Evolutionary conservation across 169 alveolate species (phyloP), one percentile per base, ranked within the genome.

Genomic region (Plasmodium knowlesi): DNA sequence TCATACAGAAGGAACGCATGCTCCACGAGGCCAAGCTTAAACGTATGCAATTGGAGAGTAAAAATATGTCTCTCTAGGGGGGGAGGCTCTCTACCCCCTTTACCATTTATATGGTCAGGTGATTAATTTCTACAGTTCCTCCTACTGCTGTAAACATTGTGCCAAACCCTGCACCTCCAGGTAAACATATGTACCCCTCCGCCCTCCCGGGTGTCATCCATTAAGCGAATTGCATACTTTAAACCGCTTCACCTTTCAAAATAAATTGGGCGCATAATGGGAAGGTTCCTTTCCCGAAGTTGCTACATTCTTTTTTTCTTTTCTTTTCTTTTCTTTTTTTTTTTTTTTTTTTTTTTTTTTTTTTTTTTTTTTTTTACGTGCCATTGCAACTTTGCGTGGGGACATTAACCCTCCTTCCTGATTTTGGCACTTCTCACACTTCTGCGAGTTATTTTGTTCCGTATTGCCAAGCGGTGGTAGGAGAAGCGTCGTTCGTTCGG

Each of bases 1-100:
- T 92, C 76, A 92, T 92, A 32, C 95, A 92, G 57, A 92, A 92
- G 28, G 95, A 92, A 28, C 41, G 95, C 5, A 92, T 92, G 95
- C 82, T 92, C 10, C 95, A 92, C 54, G 95, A 92, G 34, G 95
- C 95, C 34, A 92, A 92, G 30, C 37, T 86, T 3, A 92, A 92
- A 37, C 32, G 92, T 28, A 61, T 86, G 85, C 93, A 86, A 14
- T 37, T 86, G 43, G 93, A 86, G 67, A 86, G 80, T 41, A 86
- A 86, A 37, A 86, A 86, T 14, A 22, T 86, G 80, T 22, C 93
- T 1, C 85, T 86, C 10, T 76, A 86, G 22, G 67, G 34, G 76
- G 76, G 76, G 41, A 10, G 1, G 76, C 76, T 6, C 10, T 0
- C 76, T 8, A n/a, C n/a, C n/a, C n/a, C n/a, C n/a, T n/a, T n/a